Evolutionary conservation across 2,329 filamentous ascomycete genomes (phyloP), one percentile per base, ranked within the genome.

Genomic region (Zalaria obscura): DNA sequence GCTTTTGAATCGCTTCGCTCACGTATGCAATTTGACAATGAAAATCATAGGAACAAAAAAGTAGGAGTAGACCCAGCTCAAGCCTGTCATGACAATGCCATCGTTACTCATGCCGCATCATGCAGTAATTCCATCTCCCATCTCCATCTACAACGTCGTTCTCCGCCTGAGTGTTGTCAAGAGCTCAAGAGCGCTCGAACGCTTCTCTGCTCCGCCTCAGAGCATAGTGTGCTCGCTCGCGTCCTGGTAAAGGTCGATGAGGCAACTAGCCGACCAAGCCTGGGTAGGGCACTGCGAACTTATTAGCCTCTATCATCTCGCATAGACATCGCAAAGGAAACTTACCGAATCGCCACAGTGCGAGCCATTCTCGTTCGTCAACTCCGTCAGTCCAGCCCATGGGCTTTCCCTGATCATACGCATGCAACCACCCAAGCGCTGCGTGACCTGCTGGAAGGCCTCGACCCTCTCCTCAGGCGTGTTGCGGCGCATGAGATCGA

Each of bases 231-330:
- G 55, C 43, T 61, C 72, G 26, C 73, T 70, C 11, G 86, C 89
- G 60, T 98, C 91, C 70, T 94, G 88, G 66, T 94, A 98, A 48
- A 98, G 64, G 65, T 98, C 91, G 55, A 98, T 84, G 55, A 98
- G 69, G 60, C 91, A 96, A 25, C 85, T 83, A 27, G 91, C 84
- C 40, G 87, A 95, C 91, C 91, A 98, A 40, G 91, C 83, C 62
- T 98, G 91, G 1, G 91, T 95, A 26, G 91, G 91, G 40, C 82
- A 91, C 79, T 91, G 57, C 42, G 36, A 40, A 46, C 27, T 40
- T 42, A 48, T 63, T 54, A 64, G 57, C 48, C 50, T 42, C n/a
- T 26, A 42, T 50, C 38, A 27, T 46, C 38, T 25, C 5, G 28
- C 8, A 25, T n/a, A 29, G 5, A 10, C 35, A 11, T 25, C 27